Evolutionary conservation across 2,329 filamentous ascomycete species (phyloP), one percentile per base, ranked within the genome.

Genomic region (Aspergillus versicolor): DNA sequence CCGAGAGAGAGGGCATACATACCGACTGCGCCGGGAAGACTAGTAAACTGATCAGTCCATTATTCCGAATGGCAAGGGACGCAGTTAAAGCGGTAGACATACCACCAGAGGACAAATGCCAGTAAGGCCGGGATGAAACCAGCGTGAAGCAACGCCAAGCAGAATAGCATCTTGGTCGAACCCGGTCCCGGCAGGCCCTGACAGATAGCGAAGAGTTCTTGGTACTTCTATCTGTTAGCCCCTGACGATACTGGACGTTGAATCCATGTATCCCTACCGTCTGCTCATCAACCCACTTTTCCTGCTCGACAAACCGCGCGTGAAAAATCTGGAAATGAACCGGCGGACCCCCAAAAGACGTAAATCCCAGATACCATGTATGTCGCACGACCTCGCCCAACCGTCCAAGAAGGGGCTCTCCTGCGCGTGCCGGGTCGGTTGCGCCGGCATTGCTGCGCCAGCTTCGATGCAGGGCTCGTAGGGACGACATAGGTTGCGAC

Each of bases 141-240:
- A 15, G 81, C 81, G 60, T 85, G 85, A 13, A 89, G 81, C n/a
- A 88, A 72, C 42, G 85, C 84, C 42, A 91, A 84, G 58, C 83
- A 88, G 58, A 88, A 90, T 0, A 84, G 69, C 83, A 91, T 88
- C 67, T 91, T 90, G 2, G 88, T 90, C 61, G 84, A 88, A 0
- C 65, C 88, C 0, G 88, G 88, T 0, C 88, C 88, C 0, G 84
- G 85, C 2, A 90, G 77, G 1, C 84, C 84, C 71, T 90, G 88
- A 15, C 81, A 84, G 46, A 91, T 74, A 32, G 84, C 86, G 70
- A 91, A 90, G 0, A 91, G 79, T 65, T 91, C 88, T 69, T 89
- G 85, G 70, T 87, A 90, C 84, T 88, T 4, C 1, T 5, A 42
- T 32, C 3, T 32, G 37, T 27, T 13, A n/a, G 8, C n/a, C 11